Evolutionary conservation across 2,329 filamentous ascomycete genomes (phyloP).

Genomic region (Fusarium albidum): DNA sequence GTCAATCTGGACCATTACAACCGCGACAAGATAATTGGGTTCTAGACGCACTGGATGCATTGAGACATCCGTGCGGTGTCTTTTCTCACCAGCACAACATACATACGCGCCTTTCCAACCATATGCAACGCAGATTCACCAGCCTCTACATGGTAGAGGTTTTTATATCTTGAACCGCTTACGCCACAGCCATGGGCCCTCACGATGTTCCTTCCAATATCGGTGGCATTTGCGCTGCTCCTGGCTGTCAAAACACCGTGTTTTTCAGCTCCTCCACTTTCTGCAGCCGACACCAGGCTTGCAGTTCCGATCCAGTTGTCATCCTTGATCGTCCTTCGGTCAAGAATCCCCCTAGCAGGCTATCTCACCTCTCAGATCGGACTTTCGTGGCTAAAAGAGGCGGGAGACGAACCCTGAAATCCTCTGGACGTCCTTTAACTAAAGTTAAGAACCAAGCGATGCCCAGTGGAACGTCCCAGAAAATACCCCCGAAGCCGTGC

Average conservation of each 20-base stretch:
- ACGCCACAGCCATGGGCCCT: conserved; percentile 27
- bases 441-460: conserved; percentile 1
- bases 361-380: conserved; percentile 5
- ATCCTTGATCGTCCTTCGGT: background rate
- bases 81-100: conserved; percentile 2
- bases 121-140: conserved; percentile 1
- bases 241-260: conserved; percentile 21
- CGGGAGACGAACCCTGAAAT: conserved; percentile 10
- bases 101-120: background rate
- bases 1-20: background rate
- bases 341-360: conserved; percentile 1
- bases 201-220: conserved; percentile 18
- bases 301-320: background rate
- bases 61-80: background rate
- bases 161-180: conserved; percentile 9
- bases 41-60: background rate
- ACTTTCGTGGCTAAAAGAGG: conserved; percentile 30
- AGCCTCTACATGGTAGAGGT: conserved; percentile 14
- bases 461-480: background rate
- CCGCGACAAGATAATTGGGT: background rate
- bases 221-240: conserved; percentile 25
- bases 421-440: conserved; percentile 9
- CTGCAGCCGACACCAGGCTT: conserved; percentile 25
- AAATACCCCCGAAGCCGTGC: background rate
- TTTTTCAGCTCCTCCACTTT: conserved; percentile 20